Percentiles rank a stretch among this genome's conserved stretches.
These are phyloP conservation scores for Cetraspora pellucida DNA, from an alignment of 192 early-diverging fungal genomes.

Conservation along the genomic window DNA sequence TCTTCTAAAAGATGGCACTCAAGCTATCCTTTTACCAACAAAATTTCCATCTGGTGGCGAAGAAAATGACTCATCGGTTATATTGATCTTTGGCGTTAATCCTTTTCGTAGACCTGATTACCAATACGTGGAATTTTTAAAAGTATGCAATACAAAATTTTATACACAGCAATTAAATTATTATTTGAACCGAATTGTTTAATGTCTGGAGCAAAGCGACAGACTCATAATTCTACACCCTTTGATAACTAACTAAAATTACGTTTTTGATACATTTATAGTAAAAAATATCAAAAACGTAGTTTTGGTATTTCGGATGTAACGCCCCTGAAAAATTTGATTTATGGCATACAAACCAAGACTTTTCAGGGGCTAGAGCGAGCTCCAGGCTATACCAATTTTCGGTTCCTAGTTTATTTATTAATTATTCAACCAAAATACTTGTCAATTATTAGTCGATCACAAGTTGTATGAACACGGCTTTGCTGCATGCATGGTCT, in stretches of 20 bases:
- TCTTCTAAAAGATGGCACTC: background rate
- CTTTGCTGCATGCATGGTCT: slow-evolving; percentile 39
- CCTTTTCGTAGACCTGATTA: background rate
- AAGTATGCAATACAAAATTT: slow-evolving; percentile 18
- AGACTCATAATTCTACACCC: too few species aligned
- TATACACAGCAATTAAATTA: too few species aligned
- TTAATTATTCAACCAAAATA: too few species aligned
- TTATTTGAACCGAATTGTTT: too few species aligned
- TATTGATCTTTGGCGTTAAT: slow-evolving; percentile 21
- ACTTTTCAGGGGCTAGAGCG: too few species aligned
- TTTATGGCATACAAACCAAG: too few species aligned
- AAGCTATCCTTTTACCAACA: slow-evolving; percentile 14
- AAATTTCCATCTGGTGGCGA: background rate
- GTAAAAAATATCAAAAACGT: too few species aligned
- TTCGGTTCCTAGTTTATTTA: background rate
- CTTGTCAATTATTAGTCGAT: slow-evolving; percentile 27
- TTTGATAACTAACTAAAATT: too few species aligned
- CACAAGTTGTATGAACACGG: slow-evolving; percentile 38
- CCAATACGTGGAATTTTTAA: slow-evolving; percentile 37
- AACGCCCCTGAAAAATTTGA: too few species aligned
- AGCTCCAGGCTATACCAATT: background rate
- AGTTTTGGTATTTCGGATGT: too few species aligned
- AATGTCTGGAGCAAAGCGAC: too few species aligned
- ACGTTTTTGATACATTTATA: too few species aligned
- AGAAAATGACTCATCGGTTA: background rate